A percentile compares a stretch with the other conserved stretches of the same genome.
Conservation (phyloP, 805 yeast species). For the Diddensiella transvaalensis region DNA sequence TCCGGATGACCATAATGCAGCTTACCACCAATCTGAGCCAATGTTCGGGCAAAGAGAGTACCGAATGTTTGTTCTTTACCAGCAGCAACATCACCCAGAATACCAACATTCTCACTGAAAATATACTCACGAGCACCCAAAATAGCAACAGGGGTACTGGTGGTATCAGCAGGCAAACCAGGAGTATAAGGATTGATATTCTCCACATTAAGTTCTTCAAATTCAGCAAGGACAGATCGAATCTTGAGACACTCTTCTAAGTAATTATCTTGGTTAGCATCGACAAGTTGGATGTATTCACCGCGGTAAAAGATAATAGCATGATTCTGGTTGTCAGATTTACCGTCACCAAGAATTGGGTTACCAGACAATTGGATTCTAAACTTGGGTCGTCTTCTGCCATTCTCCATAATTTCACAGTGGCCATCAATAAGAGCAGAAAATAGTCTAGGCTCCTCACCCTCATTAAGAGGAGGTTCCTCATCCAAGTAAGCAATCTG, state of each 20-base stretch:
- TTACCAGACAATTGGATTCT: slow-evolving; percentile 82
- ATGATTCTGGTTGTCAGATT: slow-evolving; percentile 92
- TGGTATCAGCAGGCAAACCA: slow-evolving; percentile 40
- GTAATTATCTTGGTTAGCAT: slow-evolving; percentile 95
- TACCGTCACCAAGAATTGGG: slow-evolving; percentile 95
- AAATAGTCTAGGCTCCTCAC: slow-evolving; percentile 48
- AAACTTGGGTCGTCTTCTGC: slow-evolving; percentile 57
- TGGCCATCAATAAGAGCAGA: slow-evolving; percentile 68
- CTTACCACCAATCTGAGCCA: slow-evolving; percentile 93
- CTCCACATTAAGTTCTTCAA: slow-evolving; percentile 69
- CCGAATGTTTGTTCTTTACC: slow-evolving; percentile 98
- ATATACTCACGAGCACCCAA: slow-evolving; percentile 94
- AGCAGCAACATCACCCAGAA: slow-evolving; percentile 93
- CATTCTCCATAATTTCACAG: slow-evolving; percentile 52
- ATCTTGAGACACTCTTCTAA: slow-evolving; percentile 91
- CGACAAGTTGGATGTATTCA: slow-evolving; percentile 90
- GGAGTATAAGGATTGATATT: slow-evolving; percentile 56
- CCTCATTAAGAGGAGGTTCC: slow-evolving; percentile 56
- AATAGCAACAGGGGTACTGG: slow-evolving; percentile 69
- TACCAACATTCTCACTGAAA: slow-evolving; percentile 88
- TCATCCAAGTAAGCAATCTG: slow-evolving; percentile 90
- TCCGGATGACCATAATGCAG: slow-evolving; percentile 97
- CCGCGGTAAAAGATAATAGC: slow-evolving; percentile 85
- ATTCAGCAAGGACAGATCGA: slow-evolving; percentile 81
- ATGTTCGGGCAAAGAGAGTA: slow-evolving; percentile 86